Percentiles rank a stretch among this genome's conserved stretches.
Conservation (phyloP, 192 early-diverging fungal species). For the Entomortierella lignicola region DNA sequence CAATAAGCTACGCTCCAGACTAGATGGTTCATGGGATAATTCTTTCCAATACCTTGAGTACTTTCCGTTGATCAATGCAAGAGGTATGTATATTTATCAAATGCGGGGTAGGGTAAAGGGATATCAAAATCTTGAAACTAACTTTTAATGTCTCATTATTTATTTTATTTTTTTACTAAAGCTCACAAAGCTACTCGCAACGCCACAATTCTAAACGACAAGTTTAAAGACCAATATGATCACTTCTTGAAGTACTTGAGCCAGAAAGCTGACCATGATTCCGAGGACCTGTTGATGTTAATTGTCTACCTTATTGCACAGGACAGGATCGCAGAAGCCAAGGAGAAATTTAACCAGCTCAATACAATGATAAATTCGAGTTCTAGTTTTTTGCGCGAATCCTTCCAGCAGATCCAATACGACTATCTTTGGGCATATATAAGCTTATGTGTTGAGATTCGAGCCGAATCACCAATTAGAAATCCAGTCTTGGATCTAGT, state of each 20-base stretch:
- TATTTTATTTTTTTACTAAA: conserved; percentile 10
- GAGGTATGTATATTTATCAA: conserved; percentile 54
- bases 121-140: no score
- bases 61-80: conserved; percentile 59
- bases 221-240: conserved; percentile 52
- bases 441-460: conserved; percentile 38
- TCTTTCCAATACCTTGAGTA: conserved; percentile 46
- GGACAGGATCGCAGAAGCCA: conserved; percentile 61
- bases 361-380: neutral
- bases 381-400: neutral
- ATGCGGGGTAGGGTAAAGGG: no score
- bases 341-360: conserved; percentile 22
- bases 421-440: conserved; percentile 43
- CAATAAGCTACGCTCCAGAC: conserved; percentile 9
- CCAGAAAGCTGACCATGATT: conserved; percentile 34
- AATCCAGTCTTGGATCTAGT: conserved; percentile 13
- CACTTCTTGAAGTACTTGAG: conserved; percentile 48
- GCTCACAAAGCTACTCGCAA: conserved; percentile 44
- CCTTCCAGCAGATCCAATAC: conserved; percentile 34
- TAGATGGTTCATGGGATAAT: neutral
- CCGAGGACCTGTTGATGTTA: conserved; percentile 48
- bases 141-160: neutral
- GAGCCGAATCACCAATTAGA: neutral
- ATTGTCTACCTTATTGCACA: conserved; percentile 59
- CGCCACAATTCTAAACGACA: conserved; percentile 52